A percentile compares a stretch with the other conserved stretches of the same genome.
Evolutionary conservation across 768 basidiomycete genomes (phyloP).

Genomic region (Exsudoporus frostii): DNA sequence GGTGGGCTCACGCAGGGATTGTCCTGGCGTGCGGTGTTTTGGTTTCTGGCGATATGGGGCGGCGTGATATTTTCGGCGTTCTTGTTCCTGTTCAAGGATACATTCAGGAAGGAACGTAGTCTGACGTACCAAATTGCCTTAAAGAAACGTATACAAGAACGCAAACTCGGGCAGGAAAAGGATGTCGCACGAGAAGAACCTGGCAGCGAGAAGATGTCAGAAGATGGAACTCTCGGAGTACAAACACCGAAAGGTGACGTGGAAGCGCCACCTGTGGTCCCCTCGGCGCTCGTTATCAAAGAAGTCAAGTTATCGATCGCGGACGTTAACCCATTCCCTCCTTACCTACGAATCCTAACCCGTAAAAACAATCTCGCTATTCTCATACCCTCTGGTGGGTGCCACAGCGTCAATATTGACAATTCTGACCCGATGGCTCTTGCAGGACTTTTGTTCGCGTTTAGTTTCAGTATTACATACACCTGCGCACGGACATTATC

Average conservation of each 20-base stretch:
- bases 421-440: background rate
- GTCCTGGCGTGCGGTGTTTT: constrained; percentile 82
- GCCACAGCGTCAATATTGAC: background rate
- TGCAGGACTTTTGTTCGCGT: constrained; percentile 67
- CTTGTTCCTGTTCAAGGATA: constrained; percentile 74
- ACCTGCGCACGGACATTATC: constrained; percentile 73
- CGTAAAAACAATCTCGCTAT: constrained; percentile 67
- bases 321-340: constrained; percentile 73
- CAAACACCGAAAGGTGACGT: constrained; percentile 22
- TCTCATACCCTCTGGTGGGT: constrained; percentile 38
- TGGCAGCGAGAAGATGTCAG: constrained; percentile 5
- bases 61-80: constrained; percentile 55
- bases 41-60: constrained; percentile 71
- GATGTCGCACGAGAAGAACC: background rate
- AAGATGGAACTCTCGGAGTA: background rate
- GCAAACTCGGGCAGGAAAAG: constrained; percentile 16
- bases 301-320: constrained; percentile 55
- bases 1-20: constrained; percentile 65
- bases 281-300: constrained; percentile 13
- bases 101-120: constrained; percentile 82
- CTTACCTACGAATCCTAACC: constrained; percentile 55
- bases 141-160: constrained; percentile 37
- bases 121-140: constrained; percentile 71
- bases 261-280: constrained; percentile 17
- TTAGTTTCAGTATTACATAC: constrained; percentile 67